Conservation (phyloP, 352 stramenopile genomes). For the Phytophthora constricta region DNA sequence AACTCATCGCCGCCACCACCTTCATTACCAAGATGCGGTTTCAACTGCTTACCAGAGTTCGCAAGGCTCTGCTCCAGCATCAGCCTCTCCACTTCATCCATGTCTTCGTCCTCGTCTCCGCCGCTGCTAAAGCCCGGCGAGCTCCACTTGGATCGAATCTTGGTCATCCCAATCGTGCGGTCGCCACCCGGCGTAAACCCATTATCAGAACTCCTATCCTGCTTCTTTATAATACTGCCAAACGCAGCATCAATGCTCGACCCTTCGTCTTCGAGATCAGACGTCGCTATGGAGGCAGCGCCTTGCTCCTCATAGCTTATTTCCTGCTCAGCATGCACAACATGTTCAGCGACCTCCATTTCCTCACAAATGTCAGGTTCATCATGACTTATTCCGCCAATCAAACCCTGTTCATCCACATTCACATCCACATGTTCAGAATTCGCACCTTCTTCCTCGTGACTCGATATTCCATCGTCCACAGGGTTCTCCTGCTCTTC, state of each 20-base stretch:
- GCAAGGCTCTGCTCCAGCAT: constrained; percentile 31
- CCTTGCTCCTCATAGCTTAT: constrained; percentile 31
- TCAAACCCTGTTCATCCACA: constrained; percentile 31
- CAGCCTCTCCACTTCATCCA: constrained; percentile 38
- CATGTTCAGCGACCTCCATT: constrained; percentile 37
- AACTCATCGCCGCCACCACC: constrained; percentile 39
- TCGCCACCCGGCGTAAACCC: constrained; percentile 23
- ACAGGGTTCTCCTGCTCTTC: constrained; percentile 24
- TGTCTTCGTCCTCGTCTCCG: constrained; percentile 24
- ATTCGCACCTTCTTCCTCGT: constrained; percentile 42
- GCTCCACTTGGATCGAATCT: constrained; percentile 23
- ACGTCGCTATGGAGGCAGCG: constrained; percentile 23
- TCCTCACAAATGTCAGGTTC: constrained; percentile 36
- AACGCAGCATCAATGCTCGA: constrained; percentile 25
- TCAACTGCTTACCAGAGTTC: constrained; percentile 30
- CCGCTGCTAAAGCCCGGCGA: constrained; percentile 17
- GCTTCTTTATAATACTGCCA: constrained; percentile 21
- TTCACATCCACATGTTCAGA: constrained; percentile 31
- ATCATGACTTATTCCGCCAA: constrained; percentile 35
- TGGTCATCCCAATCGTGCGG: constrained; percentile 23
- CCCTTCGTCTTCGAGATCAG: constrained; percentile 32
- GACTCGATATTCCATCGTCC: constrained; percentile 1
- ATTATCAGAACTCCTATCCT: constrained; percentile 33
- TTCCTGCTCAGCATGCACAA: constrained; percentile 48
- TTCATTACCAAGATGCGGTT: constrained; percentile 43